Conservation (phyloP, 2,329 filamentous ascomycete genomes). For the Monosporascus sp. region DNA sequence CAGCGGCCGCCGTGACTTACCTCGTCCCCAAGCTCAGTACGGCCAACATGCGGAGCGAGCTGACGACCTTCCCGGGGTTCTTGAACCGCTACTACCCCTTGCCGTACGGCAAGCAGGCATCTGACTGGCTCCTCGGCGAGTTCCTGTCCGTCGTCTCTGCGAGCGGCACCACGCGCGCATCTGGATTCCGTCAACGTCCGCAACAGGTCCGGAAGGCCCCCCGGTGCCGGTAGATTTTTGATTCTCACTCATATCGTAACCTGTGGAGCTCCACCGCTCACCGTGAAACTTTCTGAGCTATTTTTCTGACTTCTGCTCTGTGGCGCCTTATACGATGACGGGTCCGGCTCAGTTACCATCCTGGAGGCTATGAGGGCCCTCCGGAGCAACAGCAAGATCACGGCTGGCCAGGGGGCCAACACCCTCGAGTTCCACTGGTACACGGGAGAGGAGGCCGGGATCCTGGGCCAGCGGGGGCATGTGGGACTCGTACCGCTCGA, state of each 20-base stretch:
- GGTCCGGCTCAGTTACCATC: constrained; percentile 72
- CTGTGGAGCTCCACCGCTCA: neutral
- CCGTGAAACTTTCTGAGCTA: neutral
- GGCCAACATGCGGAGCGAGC: constrained; percentile 58
- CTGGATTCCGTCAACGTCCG: constrained; percentile 78
- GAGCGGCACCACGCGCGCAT: constrained; percentile 57
- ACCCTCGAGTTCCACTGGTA: constrained; percentile 87
- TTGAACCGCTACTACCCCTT: constrained; percentile 65
- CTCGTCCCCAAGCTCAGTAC: constrained; percentile 57
- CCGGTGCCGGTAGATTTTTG: constrained; percentile 45
- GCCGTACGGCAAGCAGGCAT: constrained; percentile 62
- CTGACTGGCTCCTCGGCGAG: constrained; percentile 65
- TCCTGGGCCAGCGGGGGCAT: constrained; percentile 63
- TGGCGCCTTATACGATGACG: constrained; percentile 60
- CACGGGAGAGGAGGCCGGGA: constrained; percentile 73
- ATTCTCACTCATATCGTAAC: neutral
- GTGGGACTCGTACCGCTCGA: constrained; percentile 31
- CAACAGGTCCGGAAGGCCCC: constrained; percentile 64
- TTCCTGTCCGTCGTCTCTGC: constrained; percentile 57
- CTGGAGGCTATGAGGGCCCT: constrained; percentile 72
- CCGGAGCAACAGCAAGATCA: constrained; percentile 57
- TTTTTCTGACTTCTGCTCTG: neutral
- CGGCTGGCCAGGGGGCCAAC: constrained; percentile 59
- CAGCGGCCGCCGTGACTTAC: constrained; percentile 45
- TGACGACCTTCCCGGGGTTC: constrained; percentile 62